Evolutionary conservation across 805 yeast species (phyloP).

Genomic region (Pichia paraexigua): DNA sequence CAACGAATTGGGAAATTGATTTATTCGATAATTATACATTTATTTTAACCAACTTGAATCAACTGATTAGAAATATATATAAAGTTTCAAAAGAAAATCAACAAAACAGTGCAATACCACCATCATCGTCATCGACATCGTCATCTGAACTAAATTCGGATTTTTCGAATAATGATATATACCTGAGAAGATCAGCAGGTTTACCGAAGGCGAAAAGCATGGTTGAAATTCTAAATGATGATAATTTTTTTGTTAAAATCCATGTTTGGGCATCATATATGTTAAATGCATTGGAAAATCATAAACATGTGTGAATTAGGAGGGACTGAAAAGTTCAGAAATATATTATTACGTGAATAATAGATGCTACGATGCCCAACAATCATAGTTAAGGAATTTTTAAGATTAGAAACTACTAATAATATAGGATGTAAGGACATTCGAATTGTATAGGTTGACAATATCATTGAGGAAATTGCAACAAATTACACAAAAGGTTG

Average conservation of each 20-base stretch:
- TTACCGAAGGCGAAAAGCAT: constrained; percentile 48
- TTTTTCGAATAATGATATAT: constrained; percentile 40
- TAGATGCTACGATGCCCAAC: too few species aligned
- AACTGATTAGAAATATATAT: constrained; percentile 34
- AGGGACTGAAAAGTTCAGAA: too few species aligned
- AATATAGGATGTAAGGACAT: too few species aligned
- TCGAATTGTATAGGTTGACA: too few species aligned
- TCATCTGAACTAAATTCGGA: constrained; percentile 5
- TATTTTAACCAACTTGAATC: constrained; percentile 33
- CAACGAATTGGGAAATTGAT: constrained; percentile 45
- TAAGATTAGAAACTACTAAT: too few species aligned
- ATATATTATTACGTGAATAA: too few species aligned
- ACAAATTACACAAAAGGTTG: too few species aligned
- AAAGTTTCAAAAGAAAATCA: constrained; percentile 13
- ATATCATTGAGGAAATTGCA: too few species aligned
- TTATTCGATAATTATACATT: constrained; percentile 50
- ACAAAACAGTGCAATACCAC: neutral
- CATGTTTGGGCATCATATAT: constrained; percentile 60
- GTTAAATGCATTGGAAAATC: constrained; percentile 25
- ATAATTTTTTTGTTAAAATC: constrained; percentile 43
- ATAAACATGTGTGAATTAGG: neutral
- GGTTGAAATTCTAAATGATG: constrained; percentile 47
- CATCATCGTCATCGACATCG: too few species aligned
- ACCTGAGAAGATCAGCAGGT: constrained; percentile 44
- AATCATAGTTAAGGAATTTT: too few species aligned